Conservation (phyloP, 2,329 filamentous ascomycete species). For the Rachicladosporium sp. region DNA sequence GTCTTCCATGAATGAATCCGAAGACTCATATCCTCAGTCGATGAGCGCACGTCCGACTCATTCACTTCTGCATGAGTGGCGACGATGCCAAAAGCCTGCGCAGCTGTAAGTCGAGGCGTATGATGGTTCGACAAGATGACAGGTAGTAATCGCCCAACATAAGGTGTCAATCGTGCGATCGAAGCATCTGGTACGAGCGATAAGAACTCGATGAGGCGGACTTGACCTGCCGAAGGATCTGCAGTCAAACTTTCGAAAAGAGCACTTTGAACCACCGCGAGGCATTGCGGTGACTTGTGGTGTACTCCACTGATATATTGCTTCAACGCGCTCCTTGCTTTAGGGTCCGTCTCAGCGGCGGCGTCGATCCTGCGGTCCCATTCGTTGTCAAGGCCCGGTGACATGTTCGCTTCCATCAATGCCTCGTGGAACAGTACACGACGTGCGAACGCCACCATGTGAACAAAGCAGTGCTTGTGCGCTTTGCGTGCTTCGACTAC, state of each 20-base stretch:
- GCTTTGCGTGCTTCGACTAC: conserved; percentile 10
- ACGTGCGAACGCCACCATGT: conserved; percentile 26
- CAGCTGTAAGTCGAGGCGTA: conserved; percentile 52
- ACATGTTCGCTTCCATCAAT: conserved; percentile 28
- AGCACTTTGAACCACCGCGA: conserved; percentile 31
- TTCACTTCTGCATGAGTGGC: conserved; percentile 46
- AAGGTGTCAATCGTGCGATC: conserved; percentile 38
- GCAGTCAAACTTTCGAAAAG: conserved; percentile 33
- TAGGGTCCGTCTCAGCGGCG: conserved; percentile 56
- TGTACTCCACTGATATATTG: conserved; percentile 34
- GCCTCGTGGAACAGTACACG: conserved; percentile 49
- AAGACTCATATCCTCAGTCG: conserved; percentile 30
- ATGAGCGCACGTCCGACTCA: conserved; percentile 28
- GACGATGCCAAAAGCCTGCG: conserved; percentile 64
- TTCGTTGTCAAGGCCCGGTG: conserved; percentile 49
- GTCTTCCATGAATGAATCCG: conserved; percentile 36
- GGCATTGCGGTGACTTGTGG: conserved; percentile 22
- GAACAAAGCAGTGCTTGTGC: conserved; percentile 13
- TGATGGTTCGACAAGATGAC: conserved; percentile 61
- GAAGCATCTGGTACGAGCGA: conserved; percentile 42
- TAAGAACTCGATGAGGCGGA: conserved; percentile 38
- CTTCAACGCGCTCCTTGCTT: conserved; percentile 48
- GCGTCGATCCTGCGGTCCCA: conserved; percentile 75
- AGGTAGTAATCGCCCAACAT: conserved; percentile 42
- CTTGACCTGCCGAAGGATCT: conserved; percentile 3